phyloP scores from a whole-genome alignment of 1,284 basidiomycete genomes.

The Sphaerobolus stellatus region DNA sequence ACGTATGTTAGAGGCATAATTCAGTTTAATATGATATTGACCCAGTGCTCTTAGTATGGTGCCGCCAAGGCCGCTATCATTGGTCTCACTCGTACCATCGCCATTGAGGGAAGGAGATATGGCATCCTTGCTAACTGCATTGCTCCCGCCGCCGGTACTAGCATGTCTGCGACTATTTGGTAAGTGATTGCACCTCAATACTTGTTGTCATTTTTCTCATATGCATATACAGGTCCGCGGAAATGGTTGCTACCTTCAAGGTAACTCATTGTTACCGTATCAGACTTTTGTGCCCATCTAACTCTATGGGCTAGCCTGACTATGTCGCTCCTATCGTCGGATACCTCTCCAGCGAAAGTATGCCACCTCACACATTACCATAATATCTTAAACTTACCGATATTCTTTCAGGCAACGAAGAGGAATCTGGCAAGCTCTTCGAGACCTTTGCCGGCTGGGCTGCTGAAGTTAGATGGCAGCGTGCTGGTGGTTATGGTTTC shows the following conservation, averaged over 20 bases:
- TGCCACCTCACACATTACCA: conserved; percentile 6
- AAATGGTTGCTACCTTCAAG: conserved; percentile 95
- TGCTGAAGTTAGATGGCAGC: conserved; percentile 91
- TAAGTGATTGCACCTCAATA: conserved; percentile 23
- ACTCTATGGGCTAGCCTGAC: conserved; percentile 62
- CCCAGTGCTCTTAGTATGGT: conserved; percentile 58
- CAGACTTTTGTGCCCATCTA: not conserved
- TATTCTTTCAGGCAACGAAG: conserved; percentile 55
- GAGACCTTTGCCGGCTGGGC: conserved; percentile 94
- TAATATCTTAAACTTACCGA: not conserved
- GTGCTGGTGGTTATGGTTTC: conserved; percentile 87
- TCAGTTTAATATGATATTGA: not conserved
- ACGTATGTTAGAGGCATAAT: conserved; percentile 43
- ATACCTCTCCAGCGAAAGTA: conserved; percentile 81
- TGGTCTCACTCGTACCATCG: conserved; percentile 86
- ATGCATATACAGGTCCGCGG: conserved; percentile 63
- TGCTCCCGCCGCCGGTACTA: conserved; percentile 88
- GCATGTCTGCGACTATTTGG: conserved; percentile 89
- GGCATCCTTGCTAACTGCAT: conserved; percentile 88
- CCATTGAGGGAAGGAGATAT: conserved; percentile 91
- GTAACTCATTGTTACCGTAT: conserved; percentile 31
- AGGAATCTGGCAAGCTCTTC: conserved; percentile 78
- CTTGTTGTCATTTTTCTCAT: not conserved
- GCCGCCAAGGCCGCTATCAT: conserved; percentile 94
- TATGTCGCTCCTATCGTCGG: conserved; percentile 91